A percentile compares a stretch with the other conserved stretches of the same genome.
Conservation (phyloP, 2,329 filamentous ascomycete genomes). For the Lasiodiplodia citricola region DNA sequence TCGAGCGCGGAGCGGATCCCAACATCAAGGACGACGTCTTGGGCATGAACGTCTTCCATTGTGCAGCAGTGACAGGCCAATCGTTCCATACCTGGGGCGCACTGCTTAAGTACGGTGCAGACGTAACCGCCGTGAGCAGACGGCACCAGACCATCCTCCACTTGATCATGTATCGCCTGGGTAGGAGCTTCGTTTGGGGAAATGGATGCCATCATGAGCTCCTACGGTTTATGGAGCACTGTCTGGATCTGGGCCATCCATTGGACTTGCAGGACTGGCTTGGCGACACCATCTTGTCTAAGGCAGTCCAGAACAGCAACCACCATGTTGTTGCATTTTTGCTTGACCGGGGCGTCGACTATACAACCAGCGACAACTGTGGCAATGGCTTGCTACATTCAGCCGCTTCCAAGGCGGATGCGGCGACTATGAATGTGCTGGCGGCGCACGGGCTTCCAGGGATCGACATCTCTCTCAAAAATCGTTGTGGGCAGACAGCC, state of each 20-base stretch:
- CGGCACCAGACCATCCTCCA: neutral
- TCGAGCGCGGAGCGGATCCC: slow-evolving; percentile 7
- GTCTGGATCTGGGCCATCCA: neutral
- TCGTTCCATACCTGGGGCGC: neutral
- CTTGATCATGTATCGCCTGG: neutral
- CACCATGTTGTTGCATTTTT: neutral
- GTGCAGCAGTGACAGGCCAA: neutral
- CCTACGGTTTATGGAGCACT: neutral
- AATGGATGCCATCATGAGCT: neutral
- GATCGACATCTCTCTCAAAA: neutral
- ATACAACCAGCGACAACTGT: neutral
- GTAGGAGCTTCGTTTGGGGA: neutral
- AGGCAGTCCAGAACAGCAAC: neutral
- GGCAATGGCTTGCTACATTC: neutral
- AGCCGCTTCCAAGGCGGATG: neutral
- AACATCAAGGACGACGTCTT: neutral
- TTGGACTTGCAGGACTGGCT: neutral
- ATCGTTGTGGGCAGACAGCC: neutral
- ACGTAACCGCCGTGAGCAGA: neutral
- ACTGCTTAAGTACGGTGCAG: neutral
- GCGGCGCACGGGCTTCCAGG: slow-evolving; percentile 4
- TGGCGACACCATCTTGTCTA: neutral
- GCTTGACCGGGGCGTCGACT: slow-evolving; percentile 1
- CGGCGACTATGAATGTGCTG: neutral
- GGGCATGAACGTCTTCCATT: neutral